These are phyloP conservation scores for Salvia rosmarinus DNA, from an alignment of 257 asterid species.

Conservation along the genomic window DNA sequence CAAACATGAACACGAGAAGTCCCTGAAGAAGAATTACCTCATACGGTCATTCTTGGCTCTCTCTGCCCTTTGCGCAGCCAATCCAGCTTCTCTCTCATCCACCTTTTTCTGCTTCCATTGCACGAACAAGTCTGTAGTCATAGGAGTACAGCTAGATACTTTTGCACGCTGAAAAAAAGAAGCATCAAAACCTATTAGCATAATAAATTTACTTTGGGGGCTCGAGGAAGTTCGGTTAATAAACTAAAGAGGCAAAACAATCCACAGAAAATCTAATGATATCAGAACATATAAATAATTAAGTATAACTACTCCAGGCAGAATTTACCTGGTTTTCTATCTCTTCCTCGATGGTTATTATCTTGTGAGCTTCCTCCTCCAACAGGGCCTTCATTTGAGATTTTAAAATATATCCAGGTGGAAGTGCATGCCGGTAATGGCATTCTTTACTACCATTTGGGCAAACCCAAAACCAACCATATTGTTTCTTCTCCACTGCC, in stretches of 20 bases:
- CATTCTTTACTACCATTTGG: slow-evolving; percentile 94
- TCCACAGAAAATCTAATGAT: neutral
- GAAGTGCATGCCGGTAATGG: slow-evolving; percentile 93
- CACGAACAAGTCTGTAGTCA: slow-evolving; percentile 82
- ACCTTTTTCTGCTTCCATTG: slow-evolving; percentile 86
- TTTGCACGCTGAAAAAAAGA: slow-evolving; percentile 66
- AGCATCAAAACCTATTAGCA: slow-evolving; percentile 23
- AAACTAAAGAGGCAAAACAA: neutral
- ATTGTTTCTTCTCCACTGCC: slow-evolving; percentile 98
- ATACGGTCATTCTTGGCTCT: slow-evolving; percentile 97
- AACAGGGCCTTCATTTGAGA: slow-evolving; percentile 98
- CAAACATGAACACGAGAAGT: slow-evolving; percentile 5
- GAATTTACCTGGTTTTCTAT: slow-evolving; percentile 79
- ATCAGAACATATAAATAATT: neutral
- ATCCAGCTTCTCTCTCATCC: slow-evolving; percentile 82
- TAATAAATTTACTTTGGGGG: slow-evolving; percentile 1
- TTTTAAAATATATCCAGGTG: slow-evolving; percentile 87
- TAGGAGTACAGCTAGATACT: slow-evolving; percentile 70
- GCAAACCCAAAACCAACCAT: slow-evolving; percentile 98
- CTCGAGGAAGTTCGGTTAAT: neutral
- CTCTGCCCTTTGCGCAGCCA: slow-evolving; percentile 90
- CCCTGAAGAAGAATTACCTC: slow-evolving; percentile 59
- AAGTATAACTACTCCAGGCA: slow-evolving; percentile 25
- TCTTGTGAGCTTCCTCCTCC: slow-evolving; percentile 77
- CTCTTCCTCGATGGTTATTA: slow-evolving; percentile 86